Percentiles rank a stretch among this genome's conserved stretches.
phyloP scores from a whole-genome alignment of 306 rosid genomes.

The Sesbania bispinosa region DNA sequence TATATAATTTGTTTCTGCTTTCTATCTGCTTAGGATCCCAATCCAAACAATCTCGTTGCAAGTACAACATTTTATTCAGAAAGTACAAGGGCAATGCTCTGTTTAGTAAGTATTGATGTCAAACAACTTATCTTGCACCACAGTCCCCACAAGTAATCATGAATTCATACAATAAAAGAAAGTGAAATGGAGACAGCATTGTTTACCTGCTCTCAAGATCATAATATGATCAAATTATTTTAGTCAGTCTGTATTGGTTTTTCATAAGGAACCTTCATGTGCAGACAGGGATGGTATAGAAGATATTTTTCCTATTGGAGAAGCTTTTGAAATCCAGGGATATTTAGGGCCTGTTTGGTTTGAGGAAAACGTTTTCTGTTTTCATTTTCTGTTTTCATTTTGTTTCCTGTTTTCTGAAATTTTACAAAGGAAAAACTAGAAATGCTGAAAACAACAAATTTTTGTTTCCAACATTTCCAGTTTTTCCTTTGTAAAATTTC shows the following conservation, averaged over 20 bases:
- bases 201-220: background rate
- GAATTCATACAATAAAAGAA: background rate
- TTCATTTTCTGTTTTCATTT: too few species aligned
- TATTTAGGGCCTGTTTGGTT: too few species aligned
- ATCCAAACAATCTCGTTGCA: constrained; percentile 90
- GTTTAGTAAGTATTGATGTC: constrained; percentile 65
- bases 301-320: background rate
- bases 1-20: constrained; percentile 16
- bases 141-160: background rate
- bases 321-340: background rate
- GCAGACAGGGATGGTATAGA: background rate
- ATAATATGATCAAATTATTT: background rate
- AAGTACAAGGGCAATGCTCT: constrained; percentile 91
- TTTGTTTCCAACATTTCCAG: too few species aligned
- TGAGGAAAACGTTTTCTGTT: too few species aligned
- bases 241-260: background rate
- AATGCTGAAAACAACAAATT: too few species aligned
- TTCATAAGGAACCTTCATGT: constrained; percentile 7
- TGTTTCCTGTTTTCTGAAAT: too few species aligned
- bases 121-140: background rate
- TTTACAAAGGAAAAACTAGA: too few species aligned
- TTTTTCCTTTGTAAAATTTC: too few species aligned
- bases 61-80: constrained; percentile 93
- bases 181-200: constrained; percentile 8
- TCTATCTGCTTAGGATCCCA: constrained; percentile 71